Conservation (phyloP, 2,329 filamentous ascomycete genomes). For the Xylariaceae sp. region DNA sequence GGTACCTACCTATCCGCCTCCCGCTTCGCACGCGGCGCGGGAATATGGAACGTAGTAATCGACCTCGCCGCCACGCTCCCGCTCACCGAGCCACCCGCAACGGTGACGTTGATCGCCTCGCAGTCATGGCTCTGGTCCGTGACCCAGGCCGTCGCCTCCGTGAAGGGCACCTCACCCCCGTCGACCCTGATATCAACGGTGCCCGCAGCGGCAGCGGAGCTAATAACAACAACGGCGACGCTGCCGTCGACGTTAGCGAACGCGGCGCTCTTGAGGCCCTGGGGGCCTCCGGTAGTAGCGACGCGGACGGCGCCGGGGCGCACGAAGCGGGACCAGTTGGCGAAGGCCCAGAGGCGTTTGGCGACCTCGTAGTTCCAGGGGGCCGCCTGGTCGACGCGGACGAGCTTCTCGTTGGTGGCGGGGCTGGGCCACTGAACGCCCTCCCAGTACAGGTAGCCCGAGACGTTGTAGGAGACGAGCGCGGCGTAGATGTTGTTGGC, state of each 20-base stretch:
- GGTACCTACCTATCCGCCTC: neutral
- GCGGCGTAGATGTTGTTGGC: constrained; percentile 56
- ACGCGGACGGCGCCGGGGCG: constrained; percentile 42
- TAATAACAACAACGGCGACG: constrained; percentile 42
- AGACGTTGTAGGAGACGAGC: constrained; percentile 51
- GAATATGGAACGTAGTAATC: constrained; percentile 33
- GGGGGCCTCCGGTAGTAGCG: constrained; percentile 30
- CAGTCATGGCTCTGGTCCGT: constrained; percentile 32
- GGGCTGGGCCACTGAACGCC: constrained; percentile 35
- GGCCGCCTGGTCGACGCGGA: constrained; percentile 48
- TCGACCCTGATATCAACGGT: constrained; percentile 20
- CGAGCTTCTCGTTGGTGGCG: constrained; percentile 46
- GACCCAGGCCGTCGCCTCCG: constrained; percentile 32
- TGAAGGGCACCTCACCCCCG: constrained; percentile 8
- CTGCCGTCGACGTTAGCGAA: constrained; percentile 43
- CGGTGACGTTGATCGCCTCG: constrained; percentile 23
- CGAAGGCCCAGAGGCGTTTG: constrained; percentile 45
- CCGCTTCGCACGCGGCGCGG: constrained; percentile 15
- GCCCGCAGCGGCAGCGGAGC: constrained; percentile 21
- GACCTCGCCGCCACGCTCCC: constrained; percentile 32
- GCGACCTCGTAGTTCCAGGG: constrained; percentile 40
- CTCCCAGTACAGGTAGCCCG: constrained; percentile 60
- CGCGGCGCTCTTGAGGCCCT: constrained; percentile 38
- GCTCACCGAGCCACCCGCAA: constrained; percentile 25
- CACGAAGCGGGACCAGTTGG: constrained; percentile 44